Evolutionary conservation across 2,329 filamentous ascomycete genomes (phyloP).

Genomic region (Tolypocladium cylindrosporum): DNA sequence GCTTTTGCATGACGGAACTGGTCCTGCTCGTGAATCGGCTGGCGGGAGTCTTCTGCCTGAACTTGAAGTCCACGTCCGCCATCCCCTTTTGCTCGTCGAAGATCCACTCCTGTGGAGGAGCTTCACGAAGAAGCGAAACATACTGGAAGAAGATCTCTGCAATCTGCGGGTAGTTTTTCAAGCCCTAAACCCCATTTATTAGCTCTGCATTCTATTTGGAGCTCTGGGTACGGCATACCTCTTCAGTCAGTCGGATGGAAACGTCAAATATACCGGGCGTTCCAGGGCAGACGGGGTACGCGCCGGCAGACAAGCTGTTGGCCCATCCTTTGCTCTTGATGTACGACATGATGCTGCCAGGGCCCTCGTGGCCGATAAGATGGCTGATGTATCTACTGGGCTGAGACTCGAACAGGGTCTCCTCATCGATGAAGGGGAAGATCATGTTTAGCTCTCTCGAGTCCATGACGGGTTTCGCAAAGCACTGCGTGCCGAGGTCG

Average conservation of each 20-base stretch:
- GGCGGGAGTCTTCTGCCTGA: constrained; percentile 84
- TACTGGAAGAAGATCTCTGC: constrained; percentile 85
- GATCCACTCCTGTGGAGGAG: constrained; percentile 81
- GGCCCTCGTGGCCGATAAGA: constrained; percentile 84
- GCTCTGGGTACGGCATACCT: constrained; percentile 35
- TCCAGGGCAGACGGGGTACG: constrained; percentile 67
- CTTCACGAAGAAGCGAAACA: constrained; percentile 72
- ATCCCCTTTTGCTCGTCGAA: constrained; percentile 86
- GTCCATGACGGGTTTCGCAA: constrained; percentile 88
- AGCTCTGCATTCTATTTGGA: background rate
- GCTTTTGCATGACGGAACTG: constrained; percentile 84
- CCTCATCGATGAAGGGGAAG: constrained; percentile 81
- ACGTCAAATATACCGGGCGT: constrained; percentile 69
- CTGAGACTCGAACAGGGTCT: constrained; percentile 66
- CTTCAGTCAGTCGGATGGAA: constrained; percentile 70
- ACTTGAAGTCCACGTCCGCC: constrained; percentile 89
- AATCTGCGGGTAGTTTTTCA: constrained; percentile 74
- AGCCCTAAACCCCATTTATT: constrained; percentile 31
- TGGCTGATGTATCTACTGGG: constrained; percentile 82
- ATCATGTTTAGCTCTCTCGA: constrained; percentile 67
- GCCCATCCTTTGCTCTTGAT: constrained; percentile 87
- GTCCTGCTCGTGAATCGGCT: constrained; percentile 81
- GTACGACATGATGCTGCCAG: constrained; percentile 83
- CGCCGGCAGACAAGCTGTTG: constrained; percentile 70
- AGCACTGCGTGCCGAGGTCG: constrained; percentile 58